Percentiles rank a stretch among this genome's conserved stretches.
Conservation (phyloP, 2,329 filamentous ascomycete species). For the Reticulascus tulasneorum region DNA sequence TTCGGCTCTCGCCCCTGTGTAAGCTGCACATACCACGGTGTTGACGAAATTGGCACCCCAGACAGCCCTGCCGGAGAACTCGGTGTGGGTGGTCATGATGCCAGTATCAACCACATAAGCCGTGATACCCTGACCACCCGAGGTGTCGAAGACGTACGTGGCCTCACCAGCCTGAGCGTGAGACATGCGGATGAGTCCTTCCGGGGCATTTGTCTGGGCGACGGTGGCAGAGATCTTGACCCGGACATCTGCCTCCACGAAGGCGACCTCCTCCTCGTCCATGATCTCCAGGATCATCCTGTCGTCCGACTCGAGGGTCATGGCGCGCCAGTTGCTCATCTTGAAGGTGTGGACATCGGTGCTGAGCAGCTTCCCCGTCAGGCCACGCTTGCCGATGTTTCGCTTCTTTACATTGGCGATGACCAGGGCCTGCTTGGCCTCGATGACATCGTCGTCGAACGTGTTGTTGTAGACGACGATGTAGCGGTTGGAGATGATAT, state of each 20-base stretch:
- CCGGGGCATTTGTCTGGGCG: slow-evolving; percentile 49
- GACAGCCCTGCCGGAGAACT: slow-evolving; percentile 53
- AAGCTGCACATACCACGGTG: slow-evolving; percentile 32
- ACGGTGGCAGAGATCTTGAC: slow-evolving; percentile 40
- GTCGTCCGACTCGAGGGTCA: slow-evolving; percentile 49
- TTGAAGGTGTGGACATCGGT: slow-evolving; percentile 41
- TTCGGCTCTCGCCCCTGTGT: neutral
- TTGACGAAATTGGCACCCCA: slow-evolving; percentile 51
- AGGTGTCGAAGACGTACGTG: slow-evolving; percentile 48
- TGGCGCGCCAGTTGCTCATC: slow-evolving; percentile 48
- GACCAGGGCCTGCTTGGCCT: slow-evolving; percentile 45
- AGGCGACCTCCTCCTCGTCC: slow-evolving; percentile 44
- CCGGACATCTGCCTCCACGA: slow-evolving; percentile 50
- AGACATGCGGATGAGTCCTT: slow-evolving; percentile 52
- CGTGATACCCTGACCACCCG: slow-evolving; percentile 52
- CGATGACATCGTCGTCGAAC: slow-evolving; percentile 43
- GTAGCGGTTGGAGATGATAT: slow-evolving; percentile 54
- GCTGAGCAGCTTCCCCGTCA: slow-evolving; percentile 44
- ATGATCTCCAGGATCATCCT: slow-evolving; percentile 46
- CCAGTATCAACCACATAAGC: slow-evolving; percentile 65
- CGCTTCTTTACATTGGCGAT: slow-evolving; percentile 49
- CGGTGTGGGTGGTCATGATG: slow-evolving; percentile 50
- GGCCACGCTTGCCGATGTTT: slow-evolving; percentile 49
- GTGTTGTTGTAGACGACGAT: slow-evolving; percentile 63
- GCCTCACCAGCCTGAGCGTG: slow-evolving; percentile 28